These are phyloP conservation scores for Globisporangium splendens DNA, from an alignment of 352 stramenopile genomes.

Conservation along the genomic window DNA sequence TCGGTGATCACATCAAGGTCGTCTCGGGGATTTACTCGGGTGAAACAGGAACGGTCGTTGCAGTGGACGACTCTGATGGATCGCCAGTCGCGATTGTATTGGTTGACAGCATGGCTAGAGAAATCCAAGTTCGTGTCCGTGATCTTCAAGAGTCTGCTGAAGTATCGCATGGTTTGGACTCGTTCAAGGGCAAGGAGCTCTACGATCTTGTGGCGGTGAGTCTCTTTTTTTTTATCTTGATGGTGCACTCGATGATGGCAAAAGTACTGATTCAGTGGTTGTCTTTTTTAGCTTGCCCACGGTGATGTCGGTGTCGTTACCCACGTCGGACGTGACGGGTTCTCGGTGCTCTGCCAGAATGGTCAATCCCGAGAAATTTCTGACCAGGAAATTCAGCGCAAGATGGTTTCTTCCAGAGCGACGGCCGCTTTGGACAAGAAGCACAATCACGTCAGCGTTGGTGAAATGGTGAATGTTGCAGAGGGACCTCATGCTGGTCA, in stretches of 20 bases:
- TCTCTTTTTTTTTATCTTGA: not conserved
- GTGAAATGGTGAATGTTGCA: constrained; percentile 89
- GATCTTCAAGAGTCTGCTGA: constrained; percentile 88
- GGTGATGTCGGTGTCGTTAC: constrained; percentile 89
- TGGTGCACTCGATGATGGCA: constrained; percentile 6
- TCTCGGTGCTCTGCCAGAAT: constrained; percentile 87
- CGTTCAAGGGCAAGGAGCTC: constrained; percentile 87
- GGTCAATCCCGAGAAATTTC: constrained; percentile 79
- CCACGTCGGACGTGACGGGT: constrained; percentile 85
- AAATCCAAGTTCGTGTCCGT: constrained; percentile 89
- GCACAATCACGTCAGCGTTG: constrained; percentile 87
- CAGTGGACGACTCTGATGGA: constrained; percentile 80
- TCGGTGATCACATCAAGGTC: constrained; percentile 91
- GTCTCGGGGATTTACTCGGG: constrained; percentile 87
- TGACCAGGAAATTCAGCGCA: constrained; percentile 88
- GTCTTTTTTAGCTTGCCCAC: constrained; percentile 50
- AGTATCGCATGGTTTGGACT: constrained; percentile 86
- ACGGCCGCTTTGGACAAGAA: constrained; percentile 86
- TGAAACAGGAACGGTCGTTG: constrained; percentile 87
- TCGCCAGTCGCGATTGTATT: constrained; percentile 85
- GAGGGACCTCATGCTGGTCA: constrained; percentile 78
- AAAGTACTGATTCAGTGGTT: not conserved
- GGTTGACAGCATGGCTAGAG: constrained; percentile 87
- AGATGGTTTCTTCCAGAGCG: constrained; percentile 80
- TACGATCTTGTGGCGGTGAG: constrained; percentile 85